These are phyloP conservation scores for Pseudomonodictys pantanalensis DNA, from an alignment of 495 filamentous ascomycete species.

Conservation along the genomic window DNA sequence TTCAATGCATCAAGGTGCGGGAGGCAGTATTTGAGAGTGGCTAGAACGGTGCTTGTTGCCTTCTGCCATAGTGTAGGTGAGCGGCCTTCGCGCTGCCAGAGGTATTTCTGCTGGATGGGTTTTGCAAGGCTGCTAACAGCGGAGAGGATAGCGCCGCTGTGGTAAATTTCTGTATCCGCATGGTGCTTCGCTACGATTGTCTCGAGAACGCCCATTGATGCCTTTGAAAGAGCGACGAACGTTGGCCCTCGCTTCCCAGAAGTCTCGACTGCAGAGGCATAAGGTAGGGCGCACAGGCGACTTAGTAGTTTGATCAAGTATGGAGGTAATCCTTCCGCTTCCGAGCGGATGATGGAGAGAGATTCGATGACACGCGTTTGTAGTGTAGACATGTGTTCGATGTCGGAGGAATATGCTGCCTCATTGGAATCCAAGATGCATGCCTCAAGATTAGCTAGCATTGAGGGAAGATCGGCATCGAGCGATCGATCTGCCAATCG, in stretches of 20 bases:
- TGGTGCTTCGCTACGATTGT: constrained; percentile 50
- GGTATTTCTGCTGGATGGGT: constrained; percentile 74
- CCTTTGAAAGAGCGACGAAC: constrained; percentile 84
- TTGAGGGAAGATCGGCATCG: constrained; percentile 53
- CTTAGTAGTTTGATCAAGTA: constrained; percentile 65
- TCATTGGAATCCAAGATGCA: constrained; percentile 69
- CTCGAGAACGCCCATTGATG: constrained; percentile 66
- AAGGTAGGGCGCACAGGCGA: constrained; percentile 67
- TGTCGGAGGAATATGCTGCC: constrained; percentile 74
- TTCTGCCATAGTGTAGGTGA: constrained; percentile 72
- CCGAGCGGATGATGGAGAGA: constrained; percentile 66
- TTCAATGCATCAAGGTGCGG: constrained; percentile 44
- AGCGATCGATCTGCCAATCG: constrained; percentile 68
- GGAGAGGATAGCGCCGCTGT: constrained; percentile 45
- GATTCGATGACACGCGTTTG: constrained; percentile 72
- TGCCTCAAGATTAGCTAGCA: constrained; percentile 53
- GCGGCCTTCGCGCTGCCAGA: constrained; percentile 53
- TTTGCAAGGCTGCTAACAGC: constrained; percentile 62
- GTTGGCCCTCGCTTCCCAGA: constrained; percentile 49
- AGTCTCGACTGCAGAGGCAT: constrained; percentile 34
- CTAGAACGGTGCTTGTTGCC: constrained; percentile 66
- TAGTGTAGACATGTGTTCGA: constrained; percentile 77
- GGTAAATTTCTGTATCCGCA: constrained; percentile 22
- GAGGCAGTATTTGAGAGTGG: constrained; percentile 65
- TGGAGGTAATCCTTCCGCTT: constrained; percentile 63